phyloP scores from a whole-genome alignment of 306 rosid species.

The Acacia confusa region DNA sequence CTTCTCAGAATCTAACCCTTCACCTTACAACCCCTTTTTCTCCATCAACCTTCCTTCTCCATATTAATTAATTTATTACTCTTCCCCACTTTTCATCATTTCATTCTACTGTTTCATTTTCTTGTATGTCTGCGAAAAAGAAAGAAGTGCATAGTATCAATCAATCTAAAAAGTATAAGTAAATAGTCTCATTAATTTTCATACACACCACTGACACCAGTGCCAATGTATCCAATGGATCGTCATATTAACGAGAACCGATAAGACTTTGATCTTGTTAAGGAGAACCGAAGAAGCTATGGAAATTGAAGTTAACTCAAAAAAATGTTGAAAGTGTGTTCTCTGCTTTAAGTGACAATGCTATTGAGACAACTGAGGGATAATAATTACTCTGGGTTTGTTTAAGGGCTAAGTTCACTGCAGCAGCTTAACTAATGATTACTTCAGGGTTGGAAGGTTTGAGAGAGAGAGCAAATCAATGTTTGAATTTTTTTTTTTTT shows the following conservation, averaged over 20 bases:
- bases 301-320: neutral
- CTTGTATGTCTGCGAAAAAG: neutral
- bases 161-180: neutral
- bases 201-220: neutral
- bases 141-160: neutral
- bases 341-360: constrained; percentile 12
- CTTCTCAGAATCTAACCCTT: constrained; percentile 49
- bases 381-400: constrained; percentile 13
- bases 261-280: neutral
- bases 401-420: constrained; percentile 10
- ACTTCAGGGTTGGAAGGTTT: constrained; percentile 32
- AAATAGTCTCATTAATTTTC: neutral
- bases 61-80: neutral
- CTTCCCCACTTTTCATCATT: neutral
- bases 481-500: too few relatives aligned
- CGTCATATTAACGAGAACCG: neutral
- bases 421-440: neutral
- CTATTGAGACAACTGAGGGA: neutral
- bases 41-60: neutral
- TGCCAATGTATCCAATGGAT: neutral
- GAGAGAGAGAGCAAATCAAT: neutral
- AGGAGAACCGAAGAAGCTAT: neutral
- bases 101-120: neutral
- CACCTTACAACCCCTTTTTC: constrained; percentile 26
- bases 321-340: neutral